Conservation (phyloP, 2,329 filamentous ascomycete species). For the Aspergillus tubingensis region DNA sequence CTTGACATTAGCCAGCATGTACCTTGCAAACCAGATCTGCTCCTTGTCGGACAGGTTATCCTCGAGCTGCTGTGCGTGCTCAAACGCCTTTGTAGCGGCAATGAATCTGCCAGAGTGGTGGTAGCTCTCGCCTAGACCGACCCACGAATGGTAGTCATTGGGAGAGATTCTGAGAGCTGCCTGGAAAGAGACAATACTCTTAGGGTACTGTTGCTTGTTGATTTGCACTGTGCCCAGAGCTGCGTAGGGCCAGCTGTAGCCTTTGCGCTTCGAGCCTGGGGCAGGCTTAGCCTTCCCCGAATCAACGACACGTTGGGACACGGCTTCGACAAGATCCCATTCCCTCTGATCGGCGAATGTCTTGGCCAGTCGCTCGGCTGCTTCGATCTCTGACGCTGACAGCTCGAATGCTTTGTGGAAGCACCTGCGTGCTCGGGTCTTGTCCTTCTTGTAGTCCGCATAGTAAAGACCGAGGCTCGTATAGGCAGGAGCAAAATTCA, state of each 20-base stretch:
- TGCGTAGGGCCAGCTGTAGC: constrained; percentile 93
- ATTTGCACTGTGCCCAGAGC: constrained; percentile 91
- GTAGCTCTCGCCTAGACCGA: constrained; percentile 96
- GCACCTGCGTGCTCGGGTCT: constrained; percentile 81
- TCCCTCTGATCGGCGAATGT: constrained; percentile 87
- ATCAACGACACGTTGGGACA: constrained; percentile 86
- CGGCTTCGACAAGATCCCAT: constrained; percentile 94
- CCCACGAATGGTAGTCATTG: constrained; percentile 90
- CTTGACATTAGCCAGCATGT: constrained; percentile 94
- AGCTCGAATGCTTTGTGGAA: constrained; percentile 97
- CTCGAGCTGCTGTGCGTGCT: constrained; percentile 78
- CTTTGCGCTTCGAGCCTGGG: constrained; percentile 89
- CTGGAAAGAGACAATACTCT: constrained; percentile 89
- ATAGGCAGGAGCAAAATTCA: constrained; percentile 87
- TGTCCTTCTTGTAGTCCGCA: constrained; percentile 85
- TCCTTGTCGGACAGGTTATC: constrained; percentile 58
- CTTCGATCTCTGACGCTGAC: constrained; percentile 79
- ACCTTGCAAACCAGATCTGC: constrained; percentile 92
- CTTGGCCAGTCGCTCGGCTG: constrained; percentile 81
- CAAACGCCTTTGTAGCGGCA: constrained; percentile 88
- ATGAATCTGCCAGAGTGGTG: constrained; percentile 91
- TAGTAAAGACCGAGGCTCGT: constrained; percentile 90
- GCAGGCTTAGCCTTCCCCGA: constrained; percentile 90
- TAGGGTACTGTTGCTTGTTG: constrained; percentile 87
- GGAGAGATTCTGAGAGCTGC: constrained; percentile 81